Evolutionary conservation across 208 protist genomes (phyloP).

Genomic region (Trichomonas gallinae): DNA sequence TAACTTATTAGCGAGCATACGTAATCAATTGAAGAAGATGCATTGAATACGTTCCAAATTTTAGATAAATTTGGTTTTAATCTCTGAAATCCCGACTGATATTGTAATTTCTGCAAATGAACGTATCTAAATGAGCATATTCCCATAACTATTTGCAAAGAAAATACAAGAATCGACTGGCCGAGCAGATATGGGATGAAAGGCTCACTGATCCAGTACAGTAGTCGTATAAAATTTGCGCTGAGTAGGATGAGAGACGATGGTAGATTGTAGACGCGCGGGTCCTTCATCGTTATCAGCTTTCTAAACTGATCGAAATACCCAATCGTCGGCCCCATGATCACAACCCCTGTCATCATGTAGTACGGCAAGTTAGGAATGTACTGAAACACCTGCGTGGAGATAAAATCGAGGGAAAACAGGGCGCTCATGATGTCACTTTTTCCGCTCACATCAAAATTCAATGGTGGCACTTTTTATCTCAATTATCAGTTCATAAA

Average conservation of each 20-base stretch:
- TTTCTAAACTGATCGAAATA: not conserved
- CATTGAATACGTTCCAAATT: not conserved
- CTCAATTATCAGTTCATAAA: too few relatives aligned
- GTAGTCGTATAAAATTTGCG: not conserved
- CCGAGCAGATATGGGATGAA: not conserved
- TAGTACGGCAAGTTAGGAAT: not conserved
- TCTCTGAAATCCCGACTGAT: not conserved
- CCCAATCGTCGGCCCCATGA: not conserved
- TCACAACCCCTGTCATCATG: not conserved
- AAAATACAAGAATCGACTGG: not conserved
- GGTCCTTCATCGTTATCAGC: not conserved
- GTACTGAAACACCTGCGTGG: not conserved
- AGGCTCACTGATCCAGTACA: not conserved
- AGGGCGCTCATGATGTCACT: not conserved
- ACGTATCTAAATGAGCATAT: not conserved
- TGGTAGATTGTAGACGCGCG: not conserved
- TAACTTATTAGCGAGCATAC: not conserved
- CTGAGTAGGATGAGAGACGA: not conserved
- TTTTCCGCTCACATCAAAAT: too few relatives aligned
- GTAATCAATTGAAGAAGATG: not conserved
- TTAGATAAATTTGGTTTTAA: too few relatives aligned
- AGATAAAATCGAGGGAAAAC: not conserved
- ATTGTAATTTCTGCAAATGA: not conserved
- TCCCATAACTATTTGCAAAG: not conserved
- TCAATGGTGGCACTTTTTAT: too few relatives aligned